Conservation (phyloP, 768 basidiomycete species). For the Podaxis sp. region DNA sequence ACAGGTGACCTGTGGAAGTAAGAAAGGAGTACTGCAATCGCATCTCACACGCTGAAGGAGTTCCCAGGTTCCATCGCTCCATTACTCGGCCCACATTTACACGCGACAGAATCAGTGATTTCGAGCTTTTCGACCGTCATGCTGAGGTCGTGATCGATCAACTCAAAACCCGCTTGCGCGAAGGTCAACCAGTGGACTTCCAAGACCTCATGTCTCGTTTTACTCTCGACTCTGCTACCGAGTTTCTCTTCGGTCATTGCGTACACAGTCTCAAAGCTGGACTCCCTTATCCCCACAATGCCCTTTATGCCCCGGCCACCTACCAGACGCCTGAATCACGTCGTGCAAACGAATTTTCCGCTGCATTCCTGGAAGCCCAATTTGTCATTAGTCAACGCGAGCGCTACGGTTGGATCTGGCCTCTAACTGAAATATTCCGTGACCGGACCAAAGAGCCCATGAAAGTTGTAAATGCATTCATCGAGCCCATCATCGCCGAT, state of each 20-base stretch:
- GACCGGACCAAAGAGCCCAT: constrained; percentile 49
- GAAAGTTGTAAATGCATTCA: constrained; percentile 50
- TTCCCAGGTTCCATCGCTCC: constrained; percentile 54
- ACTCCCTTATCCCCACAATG: constrained; percentile 53
- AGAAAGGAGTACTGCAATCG: neutral
- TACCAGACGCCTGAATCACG: constrained; percentile 26
- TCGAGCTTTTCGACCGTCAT: constrained; percentile 60
- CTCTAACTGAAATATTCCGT: constrained; percentile 47
- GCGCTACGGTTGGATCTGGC: constrained; percentile 52
- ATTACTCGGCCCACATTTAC: constrained; percentile 67
- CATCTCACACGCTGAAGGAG: neutral
- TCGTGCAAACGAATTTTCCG: constrained; percentile 42
- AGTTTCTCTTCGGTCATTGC: constrained; percentile 63
- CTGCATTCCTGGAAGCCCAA: constrained; percentile 51
- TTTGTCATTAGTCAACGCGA: constrained; percentile 40
- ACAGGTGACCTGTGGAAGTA: constrained; percentile 40
- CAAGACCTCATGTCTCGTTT: constrained; percentile 65
- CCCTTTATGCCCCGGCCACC: constrained; percentile 23
- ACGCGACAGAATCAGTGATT: constrained; percentile 58
- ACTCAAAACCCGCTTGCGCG: constrained; percentile 47
- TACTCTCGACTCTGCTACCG: constrained; percentile 66
- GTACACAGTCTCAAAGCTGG: constrained; percentile 51
- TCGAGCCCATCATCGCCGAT: constrained; percentile 52
- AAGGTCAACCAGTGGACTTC: constrained; percentile 58
- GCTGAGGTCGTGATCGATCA: constrained; percentile 41